Evolutionary conservation across 2,329 filamentous ascomycete genomes (phyloP).

Genomic region (Alternaria arborescens): DNA sequence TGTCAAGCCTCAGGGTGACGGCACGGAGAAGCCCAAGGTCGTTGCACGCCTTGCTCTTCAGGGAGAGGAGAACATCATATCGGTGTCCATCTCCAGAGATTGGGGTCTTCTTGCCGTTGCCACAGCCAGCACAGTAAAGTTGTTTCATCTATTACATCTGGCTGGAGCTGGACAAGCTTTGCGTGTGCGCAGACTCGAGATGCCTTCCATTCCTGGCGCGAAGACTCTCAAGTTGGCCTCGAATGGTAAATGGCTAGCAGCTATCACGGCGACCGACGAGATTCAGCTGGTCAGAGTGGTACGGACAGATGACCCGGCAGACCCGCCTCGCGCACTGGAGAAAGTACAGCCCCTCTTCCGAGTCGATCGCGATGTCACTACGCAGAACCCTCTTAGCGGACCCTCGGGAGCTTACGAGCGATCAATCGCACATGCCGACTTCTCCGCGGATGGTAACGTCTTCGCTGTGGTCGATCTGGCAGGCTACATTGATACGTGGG

Average conservation of each 20-base stretch:
- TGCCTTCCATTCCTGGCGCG: constrained; percentile 73
- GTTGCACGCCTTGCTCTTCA: constrained; percentile 53
- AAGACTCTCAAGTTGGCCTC: constrained; percentile 74
- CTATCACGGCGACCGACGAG: constrained; percentile 58
- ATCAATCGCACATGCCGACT: constrained; percentile 75
- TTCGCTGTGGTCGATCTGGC: constrained; percentile 82
- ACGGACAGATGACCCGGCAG: constrained; percentile 51
- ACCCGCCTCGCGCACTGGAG: constrained; percentile 50
- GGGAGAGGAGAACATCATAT: constrained; percentile 83
- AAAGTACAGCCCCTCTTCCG: constrained; percentile 52
- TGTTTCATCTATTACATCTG: constrained; percentile 72
- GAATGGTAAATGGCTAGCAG: constrained; percentile 73
- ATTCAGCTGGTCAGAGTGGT: constrained; percentile 59
- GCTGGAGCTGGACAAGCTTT: constrained; percentile 67
- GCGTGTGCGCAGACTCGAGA: constrained; percentile 73
- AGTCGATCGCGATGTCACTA: constrained; percentile 37
- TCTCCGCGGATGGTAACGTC: constrained; percentile 81
- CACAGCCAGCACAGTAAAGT: constrained; percentile 76
- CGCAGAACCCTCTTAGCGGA: constrained; percentile 61
- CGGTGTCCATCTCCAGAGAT: constrained; percentile 73
- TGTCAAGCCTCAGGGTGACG: constrained; percentile 60
- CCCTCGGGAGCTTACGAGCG: constrained; percentile 79
- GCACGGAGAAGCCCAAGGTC: constrained; percentile 54
- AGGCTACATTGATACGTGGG: constrained; percentile 88
- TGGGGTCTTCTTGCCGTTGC: constrained; percentile 79